Conservation (phyloP, 169 alveolate species). For the Plasmodium reichenowi region DNA sequence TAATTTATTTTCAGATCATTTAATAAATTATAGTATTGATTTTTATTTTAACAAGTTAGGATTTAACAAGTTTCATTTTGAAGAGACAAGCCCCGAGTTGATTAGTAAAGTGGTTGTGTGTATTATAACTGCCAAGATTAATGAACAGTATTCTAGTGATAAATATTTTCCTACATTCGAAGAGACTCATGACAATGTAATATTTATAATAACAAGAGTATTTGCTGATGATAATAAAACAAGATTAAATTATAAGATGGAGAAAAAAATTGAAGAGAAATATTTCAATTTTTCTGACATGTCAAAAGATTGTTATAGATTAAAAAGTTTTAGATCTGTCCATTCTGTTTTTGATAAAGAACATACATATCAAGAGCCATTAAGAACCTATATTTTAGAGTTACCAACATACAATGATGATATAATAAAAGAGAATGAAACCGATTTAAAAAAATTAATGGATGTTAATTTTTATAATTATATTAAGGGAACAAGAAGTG, state of each 20-base stretch:
- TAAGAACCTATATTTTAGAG: constrained; percentile 86
- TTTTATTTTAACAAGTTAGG: constrained; percentile 88
- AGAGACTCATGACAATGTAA: constrained; percentile 81
- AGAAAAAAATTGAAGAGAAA: constrained; percentile 82
- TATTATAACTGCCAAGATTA: constrained; percentile 87
- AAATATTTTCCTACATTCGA: constrained; percentile 87
- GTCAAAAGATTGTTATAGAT: constrained; percentile 83
- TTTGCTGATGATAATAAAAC: constrained; percentile 83
- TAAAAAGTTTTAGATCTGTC: constrained; percentile 88
- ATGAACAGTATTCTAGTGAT: constrained; percentile 85
- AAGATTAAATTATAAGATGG: constrained; percentile 86
- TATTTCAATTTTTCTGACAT: constrained; percentile 81
- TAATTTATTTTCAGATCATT: constrained; percentile 64
- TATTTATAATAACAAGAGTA: constrained; percentile 84
- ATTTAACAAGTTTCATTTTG: constrained; percentile 86
- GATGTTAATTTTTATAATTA: constrained; percentile 84
- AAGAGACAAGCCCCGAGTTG: constrained; percentile 84
- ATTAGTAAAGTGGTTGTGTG: constrained; percentile 87
- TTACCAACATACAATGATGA: constrained; percentile 78
- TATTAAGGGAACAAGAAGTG: constrained; percentile 84
- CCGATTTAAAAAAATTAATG: constrained; percentile 79
- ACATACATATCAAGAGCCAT: constrained; percentile 81
- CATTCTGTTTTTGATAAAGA: constrained; percentile 87
- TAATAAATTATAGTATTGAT: constrained; percentile 80
- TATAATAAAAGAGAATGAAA: constrained; percentile 83